Evolutionary conservation across 2,329 filamentous ascomycete species (phyloP), one percentile per base, ranked within the genome.

Genomic region (Chaetomium sp.): DNA sequence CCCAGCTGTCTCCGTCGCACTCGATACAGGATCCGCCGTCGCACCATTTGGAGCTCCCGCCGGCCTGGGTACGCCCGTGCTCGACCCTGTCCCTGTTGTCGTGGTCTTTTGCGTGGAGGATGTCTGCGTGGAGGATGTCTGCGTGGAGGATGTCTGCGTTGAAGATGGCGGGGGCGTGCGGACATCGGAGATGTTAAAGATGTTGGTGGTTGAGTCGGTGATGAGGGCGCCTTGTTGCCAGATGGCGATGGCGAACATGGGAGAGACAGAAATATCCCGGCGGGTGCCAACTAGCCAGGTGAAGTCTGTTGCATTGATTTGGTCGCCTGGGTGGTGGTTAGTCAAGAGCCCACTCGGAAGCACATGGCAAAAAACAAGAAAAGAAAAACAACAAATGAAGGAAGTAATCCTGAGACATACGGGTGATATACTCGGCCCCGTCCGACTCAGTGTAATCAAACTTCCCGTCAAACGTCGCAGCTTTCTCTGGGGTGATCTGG

Each of bases 161-260:
- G 27, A 19, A 19, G 49, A 41, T 2, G 36, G 8, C 11, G 38
- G 35, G 6, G 38, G 19, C 5, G 53, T 19, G 8, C 11, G 41
- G 34, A 12, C 42, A 7, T 37, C 27, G 14, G 53, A 12, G 49
- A 56, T 56, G 34, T 32, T 49, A 14, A 56, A 52, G 37, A 52
- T 14, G 27, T 49, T n/a, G 54, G 43, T 52, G 1, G 54, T 34
- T 14, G 54, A 56, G 38, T 56, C 54, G 14, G 54, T 52, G 9
- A 52, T 19, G 2, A 2, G 1, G 6, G 38, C 32, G 38, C 54
- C 49, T 5, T 27, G 38, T 3, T 19, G n/a, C 54, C 54, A 56
- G 11, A 49, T 12, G 43, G 49, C 54, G 35, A 56, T 49, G 49
- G 37, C 33, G 32, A 56, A 56, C 38, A 48, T n/a, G 44, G 38